Evolutionary conservation across 1,284 basidiomycete genomes (phyloP), one percentile per base, ranked within the genome.

Genomic region (Thecaphora frezii): DNA sequence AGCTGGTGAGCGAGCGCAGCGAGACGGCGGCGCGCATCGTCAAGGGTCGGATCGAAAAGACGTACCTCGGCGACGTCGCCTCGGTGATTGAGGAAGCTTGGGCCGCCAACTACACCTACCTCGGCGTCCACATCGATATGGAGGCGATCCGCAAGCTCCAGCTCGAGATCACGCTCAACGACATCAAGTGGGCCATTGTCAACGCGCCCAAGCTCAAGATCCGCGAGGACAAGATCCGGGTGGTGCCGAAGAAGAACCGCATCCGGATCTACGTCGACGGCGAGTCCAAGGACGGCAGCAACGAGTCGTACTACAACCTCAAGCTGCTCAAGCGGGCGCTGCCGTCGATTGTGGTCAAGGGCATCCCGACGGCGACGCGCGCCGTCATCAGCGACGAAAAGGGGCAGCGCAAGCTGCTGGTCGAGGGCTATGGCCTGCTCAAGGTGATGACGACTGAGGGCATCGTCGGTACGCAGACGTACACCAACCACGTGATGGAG

Each of bases 381-480:
- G 77, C 77, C 1, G 74, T 78, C 26, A 77, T 78, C 38, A 73
- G 66, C 46, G 71, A 76, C 56, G 77, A 78, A 37, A 77, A 78
- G 69, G 71, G 73, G 28, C 59, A 58, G 33, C 66, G 73, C 30
- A 76, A 78, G 51, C 61, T 78, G 14, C 66, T 75, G 7, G 75
- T 77, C 4, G 77, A 97, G 83, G 96, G 96, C 10, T 96, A 98
- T 80, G 96, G 96, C n/a, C 82, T 99, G 57, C 88, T 91, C 72
- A 90, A 91, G 74, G 94, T 97, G 73, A 98, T 99, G 96, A 89
- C 86, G 23, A 97, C 93, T 0, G 93, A 97, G 81, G 94, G 93
- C 73, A 91, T 99, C 51, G 83, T 96, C 51, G 94, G 94, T 38
- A 88, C 90, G 73, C 84, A 89, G 64, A 97, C 96, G 8, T 88